Evolutionary conservation across 164 flowering plant species (phyloP), one percentile per base, ranked within the genome.

Genomic region (Macadamia tetraphylla): DNA sequence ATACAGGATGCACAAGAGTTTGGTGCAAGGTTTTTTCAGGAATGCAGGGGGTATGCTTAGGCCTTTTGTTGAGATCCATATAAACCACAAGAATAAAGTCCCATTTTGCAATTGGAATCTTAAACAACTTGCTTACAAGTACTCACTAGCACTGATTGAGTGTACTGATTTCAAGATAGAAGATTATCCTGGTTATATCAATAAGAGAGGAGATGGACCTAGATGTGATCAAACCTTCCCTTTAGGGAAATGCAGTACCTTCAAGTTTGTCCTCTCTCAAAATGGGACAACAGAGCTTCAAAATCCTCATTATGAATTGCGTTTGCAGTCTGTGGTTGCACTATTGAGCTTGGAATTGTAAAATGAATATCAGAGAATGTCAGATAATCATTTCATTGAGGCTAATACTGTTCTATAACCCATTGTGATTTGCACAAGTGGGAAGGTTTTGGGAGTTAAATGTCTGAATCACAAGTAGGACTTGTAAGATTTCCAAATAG

Each of bases 81-180:
- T 35, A 35, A 35, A 5, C 40, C 5, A 2, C 40, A 35, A 35
- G 40, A 5, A 35, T 35, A 2, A 35, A 35, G 40, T 2, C 1
- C 90, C 90, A 53, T 86, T 67, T 67, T 48, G 59, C 59, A 1
- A 32, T 13, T 88, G 93, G 93, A 73, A 81, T 61, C 48, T 86
- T 32, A 79, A 77, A 68, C 80, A 81, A 43, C 81, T 84, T 32
- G 90, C 84, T 59, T 48, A 31, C 3, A 6, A 17, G 3, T 67
- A 70, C 63, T 69, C 69, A 18, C 65, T 87, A 66, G 8, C 3
- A 11, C 63, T 80, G 65, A 64, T 68, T 40, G 82, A 76, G 7
- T 15, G 71, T 62, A 82, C 69, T 32, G 72, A 70, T 1, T 84
- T 84, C 60, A 71, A 63, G 11, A 76, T 13, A 11, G 65, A 58